Evolutionary conservation across 75 land plant genomes (phyloP).

Genomic region (Selaginella tamariscina): DNA sequence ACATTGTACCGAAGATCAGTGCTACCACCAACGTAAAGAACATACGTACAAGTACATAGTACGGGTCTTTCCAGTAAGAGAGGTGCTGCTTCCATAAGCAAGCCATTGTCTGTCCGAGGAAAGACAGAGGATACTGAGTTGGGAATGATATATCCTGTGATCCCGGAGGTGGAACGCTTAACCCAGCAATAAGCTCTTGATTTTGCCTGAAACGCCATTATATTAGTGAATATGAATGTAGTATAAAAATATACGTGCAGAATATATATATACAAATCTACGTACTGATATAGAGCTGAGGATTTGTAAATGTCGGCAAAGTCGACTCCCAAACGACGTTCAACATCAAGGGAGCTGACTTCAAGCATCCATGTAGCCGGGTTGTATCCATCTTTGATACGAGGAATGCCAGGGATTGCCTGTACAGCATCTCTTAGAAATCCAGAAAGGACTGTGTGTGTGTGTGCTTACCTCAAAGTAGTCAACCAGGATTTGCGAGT

Average conservation of each 20-base stretch:
- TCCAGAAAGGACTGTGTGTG: neutral
- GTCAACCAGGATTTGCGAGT: neutral
- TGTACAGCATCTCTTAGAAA: neutral
- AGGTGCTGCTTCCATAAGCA: slow-evolving; percentile 6
- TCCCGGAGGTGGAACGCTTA: neutral
- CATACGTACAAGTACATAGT: slow-evolving; percentile 3
- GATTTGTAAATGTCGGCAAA: neutral
- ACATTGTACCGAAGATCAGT: slow-evolving; percentile 4
- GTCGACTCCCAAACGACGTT: neutral
- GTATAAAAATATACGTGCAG: neutral
- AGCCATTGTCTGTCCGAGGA: neutral
- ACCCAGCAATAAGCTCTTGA: neutral
- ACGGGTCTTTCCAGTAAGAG: slow-evolving; percentile 1
- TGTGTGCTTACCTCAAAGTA: slow-evolving; percentile 8
- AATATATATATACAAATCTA: neutral
- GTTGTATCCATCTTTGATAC: neutral
- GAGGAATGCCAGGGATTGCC: neutral
- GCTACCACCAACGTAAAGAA: slow-evolving; percentile 2
- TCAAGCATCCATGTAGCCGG: neutral
- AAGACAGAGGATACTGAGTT: slow-evolving; percentile 1
- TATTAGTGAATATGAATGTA: neutral
- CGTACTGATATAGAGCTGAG: neutral
- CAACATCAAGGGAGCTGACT: neutral
- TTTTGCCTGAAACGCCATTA: neutral
- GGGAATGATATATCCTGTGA: neutral